Conservation (phyloP, 805 yeast species). For the Candida krabiensis region DNA sequence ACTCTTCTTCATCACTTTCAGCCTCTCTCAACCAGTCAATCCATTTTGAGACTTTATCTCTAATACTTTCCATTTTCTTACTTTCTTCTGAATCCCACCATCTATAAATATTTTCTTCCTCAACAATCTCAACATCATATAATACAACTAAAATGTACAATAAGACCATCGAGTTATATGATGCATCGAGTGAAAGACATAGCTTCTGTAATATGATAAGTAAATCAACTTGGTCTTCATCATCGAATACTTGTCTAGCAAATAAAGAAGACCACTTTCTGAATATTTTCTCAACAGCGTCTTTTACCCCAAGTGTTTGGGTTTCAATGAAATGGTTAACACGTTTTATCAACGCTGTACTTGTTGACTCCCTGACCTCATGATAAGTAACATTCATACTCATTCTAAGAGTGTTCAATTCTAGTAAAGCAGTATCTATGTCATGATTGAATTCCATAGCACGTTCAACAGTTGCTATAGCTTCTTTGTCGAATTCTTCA, state of each 20-base stretch:
- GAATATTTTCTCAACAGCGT: conserved; percentile 75
- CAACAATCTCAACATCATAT: conserved; percentile 79
- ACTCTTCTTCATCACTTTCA: conserved; percentile 32
- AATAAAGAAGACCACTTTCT: conserved; percentile 80
- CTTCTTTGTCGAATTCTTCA: conserved; percentile 85
- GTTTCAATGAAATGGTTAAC: conserved; percentile 75
- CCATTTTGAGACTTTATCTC: conserved; percentile 66
- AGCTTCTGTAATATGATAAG: conserved; percentile 50
- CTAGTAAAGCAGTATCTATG: conserved; percentile 87
- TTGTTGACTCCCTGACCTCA: conserved; percentile 84
- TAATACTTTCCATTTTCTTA: conserved; percentile 41
- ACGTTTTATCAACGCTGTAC: conserved; percentile 66
- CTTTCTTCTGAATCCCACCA: conserved; percentile 76
- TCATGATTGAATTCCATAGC: conserved; percentile 93
- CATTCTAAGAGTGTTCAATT: conserved; percentile 93
- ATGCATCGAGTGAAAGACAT: conserved; percentile 42
- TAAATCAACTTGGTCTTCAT: conserved; percentile 75
- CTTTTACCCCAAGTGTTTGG: conserved; percentile 71
- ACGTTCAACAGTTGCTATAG: conserved; percentile 88
- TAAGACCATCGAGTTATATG: conserved; percentile 50
- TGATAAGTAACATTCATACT: conserved; percentile 95
- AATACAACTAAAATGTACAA: conserved; percentile 55
- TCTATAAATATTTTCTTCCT: conserved; percentile 71
- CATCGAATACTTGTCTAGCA: conserved; percentile 81
- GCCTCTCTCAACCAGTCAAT: conserved; percentile 87